Base-by-base conservation (phyloP, 2,329 filamentous ascomycete species). In the Hirsutella rhossiliensis region DNA sequence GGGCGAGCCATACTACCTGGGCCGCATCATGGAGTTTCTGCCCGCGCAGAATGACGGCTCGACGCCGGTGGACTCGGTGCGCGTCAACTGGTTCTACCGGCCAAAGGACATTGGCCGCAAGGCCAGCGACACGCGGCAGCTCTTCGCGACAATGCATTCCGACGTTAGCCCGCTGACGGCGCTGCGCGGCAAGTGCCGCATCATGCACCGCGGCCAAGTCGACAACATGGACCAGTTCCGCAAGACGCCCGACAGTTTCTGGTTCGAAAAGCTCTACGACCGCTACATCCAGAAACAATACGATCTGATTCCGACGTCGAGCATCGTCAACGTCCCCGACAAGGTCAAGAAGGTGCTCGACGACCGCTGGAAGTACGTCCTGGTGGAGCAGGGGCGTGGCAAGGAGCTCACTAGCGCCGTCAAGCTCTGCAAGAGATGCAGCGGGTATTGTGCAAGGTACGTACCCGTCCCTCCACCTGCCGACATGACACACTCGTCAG, bases 131-230 rank as follows among this genome's bases (percentile, higher is more conserved):
- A 90, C 86, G 47, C 84, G 92, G 49, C 73, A 90, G 56, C 80
- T 98, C 43, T 96, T 90, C 65, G 90, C 88, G 49, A 95, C 92
- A 28, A 98, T 98, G 92, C 92, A 98, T 65, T 97, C 92, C 23
- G 92, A 98, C 68, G 84, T 88, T 49, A 94, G 87, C 61, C 92
- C 92, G 46, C 73, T 98, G 56, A 88, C 88, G 42, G 87, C 92
- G 39, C 72, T 98, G 54, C 87, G 92, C 57, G 92, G 92, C 53
- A 95, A 94, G 68, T 97, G 90, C 64, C 79, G 82, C 51, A 92
- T 98, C 62, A 75, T 78, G 62, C 92, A 98, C 69, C 81, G 86
- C 54, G 84, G 81, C 50, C 88, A 97, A 61, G 90, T 97, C 48
- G 67, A 77, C 31, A 82, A 85, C 57, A 67, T 96, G 52, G 86